phyloP scores from a whole-genome alignment of 345 rosid species.

The Rhodamnia rubescens region DNA sequence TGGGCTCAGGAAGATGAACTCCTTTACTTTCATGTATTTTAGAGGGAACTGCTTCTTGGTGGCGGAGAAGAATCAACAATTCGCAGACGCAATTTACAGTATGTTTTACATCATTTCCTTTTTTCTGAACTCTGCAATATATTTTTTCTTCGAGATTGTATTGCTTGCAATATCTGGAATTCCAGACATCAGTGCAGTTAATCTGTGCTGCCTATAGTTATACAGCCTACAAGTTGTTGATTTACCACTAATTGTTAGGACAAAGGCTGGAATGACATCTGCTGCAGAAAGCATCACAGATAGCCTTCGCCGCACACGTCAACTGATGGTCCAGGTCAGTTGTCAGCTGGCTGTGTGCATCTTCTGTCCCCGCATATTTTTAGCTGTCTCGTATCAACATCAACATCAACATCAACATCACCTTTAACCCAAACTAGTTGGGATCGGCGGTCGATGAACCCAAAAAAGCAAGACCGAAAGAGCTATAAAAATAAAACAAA shows the following conservation, averaged over 20 bases:
- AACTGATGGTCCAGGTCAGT: slow-evolving; percentile 90
- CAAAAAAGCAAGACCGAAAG: too few relatives aligned
- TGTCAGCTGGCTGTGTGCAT: neutral
- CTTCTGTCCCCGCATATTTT: neutral
- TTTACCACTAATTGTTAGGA: slow-evolving; percentile 23
- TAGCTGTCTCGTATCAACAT: too few relatives aligned
- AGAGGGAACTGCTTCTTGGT: slow-evolving; percentile 94
- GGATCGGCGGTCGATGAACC: too few relatives aligned
- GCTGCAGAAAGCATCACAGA: slow-evolving; percentile 98
- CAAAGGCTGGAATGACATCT: slow-evolving; percentile 90
- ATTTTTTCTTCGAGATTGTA: neutral
- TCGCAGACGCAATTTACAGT: slow-evolving; percentile 86
- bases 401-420: too few relatives aligned
- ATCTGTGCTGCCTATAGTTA: neutral
- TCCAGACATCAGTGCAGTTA: neutral
- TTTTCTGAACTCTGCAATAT: neutral
- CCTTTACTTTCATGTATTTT: neutral
- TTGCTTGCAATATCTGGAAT: neutral
- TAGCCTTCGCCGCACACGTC: slow-evolving; percentile 89
- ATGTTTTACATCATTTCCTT: slow-evolving; percentile 9
- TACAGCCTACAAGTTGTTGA: neutral
- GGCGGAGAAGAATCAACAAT: slow-evolving; percentile 91
- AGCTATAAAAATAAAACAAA: too few relatives aligned
- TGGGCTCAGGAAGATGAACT: neutral
- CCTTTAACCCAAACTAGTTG: too few relatives aligned